Conservation (phyloP, 768 basidiomycete species). For the Lentinula edodes region DNA sequence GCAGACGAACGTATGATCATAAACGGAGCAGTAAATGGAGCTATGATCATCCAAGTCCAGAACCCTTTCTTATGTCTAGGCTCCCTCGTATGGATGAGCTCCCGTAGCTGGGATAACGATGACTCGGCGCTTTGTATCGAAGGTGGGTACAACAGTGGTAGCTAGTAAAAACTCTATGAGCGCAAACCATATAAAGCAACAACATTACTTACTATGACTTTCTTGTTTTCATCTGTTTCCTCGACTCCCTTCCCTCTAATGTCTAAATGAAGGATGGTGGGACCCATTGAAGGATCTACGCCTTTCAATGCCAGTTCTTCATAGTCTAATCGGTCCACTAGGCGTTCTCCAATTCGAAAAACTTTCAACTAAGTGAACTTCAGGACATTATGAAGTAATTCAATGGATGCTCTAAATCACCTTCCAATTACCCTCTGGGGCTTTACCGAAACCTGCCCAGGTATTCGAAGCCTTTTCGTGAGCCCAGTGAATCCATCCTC, state of each 20-base stretch:
- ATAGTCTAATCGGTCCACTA: conserved; percentile 71
- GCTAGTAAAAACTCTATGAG: conserved; percentile 30
- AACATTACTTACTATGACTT: conserved; percentile 12
- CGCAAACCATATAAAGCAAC: background rate
- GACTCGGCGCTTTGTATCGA: conserved; percentile 27
- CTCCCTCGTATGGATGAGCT: conserved; percentile 46
- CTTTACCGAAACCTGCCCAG: conserved; percentile 69
- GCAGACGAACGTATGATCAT: conserved; percentile 62
- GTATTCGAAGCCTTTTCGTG: conserved; percentile 45
- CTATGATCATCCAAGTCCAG: conserved; percentile 55
- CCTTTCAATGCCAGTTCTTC: conserved; percentile 75
- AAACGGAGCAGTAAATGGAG: conserved; percentile 74
- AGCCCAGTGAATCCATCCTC: conserved; percentile 45
- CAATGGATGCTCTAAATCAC: conserved; percentile 25
- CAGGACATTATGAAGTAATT: background rate
- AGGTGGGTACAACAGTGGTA: conserved; percentile 60
- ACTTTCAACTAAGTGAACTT: conserved; percentile 41
- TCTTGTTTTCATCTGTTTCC: conserved; percentile 10
- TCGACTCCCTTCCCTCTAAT: conserved; percentile 12
- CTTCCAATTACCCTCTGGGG: conserved; percentile 65
- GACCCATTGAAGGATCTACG: conserved; percentile 65
- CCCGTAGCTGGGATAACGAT: conserved; percentile 41
- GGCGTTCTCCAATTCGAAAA: conserved; percentile 59
- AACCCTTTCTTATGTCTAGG: conserved; percentile 66
- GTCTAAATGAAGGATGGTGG: conserved; percentile 29